Base-by-base conservation (phyloP, 768 basidiomycete species). In the Amanita rubescens region DNA sequence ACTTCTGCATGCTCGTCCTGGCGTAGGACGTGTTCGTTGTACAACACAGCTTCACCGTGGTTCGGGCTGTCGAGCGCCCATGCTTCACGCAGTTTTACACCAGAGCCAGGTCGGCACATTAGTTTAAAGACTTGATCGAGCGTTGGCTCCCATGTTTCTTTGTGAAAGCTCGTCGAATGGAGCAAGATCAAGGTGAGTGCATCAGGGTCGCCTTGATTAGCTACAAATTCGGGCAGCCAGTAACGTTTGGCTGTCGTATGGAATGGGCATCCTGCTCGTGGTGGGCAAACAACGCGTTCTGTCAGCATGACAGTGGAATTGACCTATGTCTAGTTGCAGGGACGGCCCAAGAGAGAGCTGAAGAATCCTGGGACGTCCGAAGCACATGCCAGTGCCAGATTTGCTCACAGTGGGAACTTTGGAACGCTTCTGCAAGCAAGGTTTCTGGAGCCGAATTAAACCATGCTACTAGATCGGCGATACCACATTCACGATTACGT, bases 31-130 rank as follows among this genome's bases (percentile, higher is more conserved):
- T 60, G 57, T 43, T 74, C 72, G 62, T 87, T 87, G 58, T 83
- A 60, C 49, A 63, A 53, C 0, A 75, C 81, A 5, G 84, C 77
- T 59, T 78, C 78, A 11, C 85, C 85, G 61, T 87, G 85, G 60
- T 87, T 87, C 2, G 85, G 85, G 61, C 84, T 84, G 54, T 87
- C 85, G 57, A 87, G 71, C 34, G 75, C 72, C 82, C 84, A 87
- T 17, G 82, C 84, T 59, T 84, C 81, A 10, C 73, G 70, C 19
- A 82, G 73, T 53, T 70, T 69, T 24, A 70, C 43, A 60, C 62
- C 53, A 57, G 39, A 43, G 25, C 30, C 51, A 9, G 53, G 46
- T 10, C 7, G 43, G 33, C 22, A 55, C 44, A 27, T 49, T 48
- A 34, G 54, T 0, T 64, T 42, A 47, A 84, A 79, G 20, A 87